Conservation (phyloP, 2,329 filamentous ascomycete species). For the Aschersonia sp. region DNA sequence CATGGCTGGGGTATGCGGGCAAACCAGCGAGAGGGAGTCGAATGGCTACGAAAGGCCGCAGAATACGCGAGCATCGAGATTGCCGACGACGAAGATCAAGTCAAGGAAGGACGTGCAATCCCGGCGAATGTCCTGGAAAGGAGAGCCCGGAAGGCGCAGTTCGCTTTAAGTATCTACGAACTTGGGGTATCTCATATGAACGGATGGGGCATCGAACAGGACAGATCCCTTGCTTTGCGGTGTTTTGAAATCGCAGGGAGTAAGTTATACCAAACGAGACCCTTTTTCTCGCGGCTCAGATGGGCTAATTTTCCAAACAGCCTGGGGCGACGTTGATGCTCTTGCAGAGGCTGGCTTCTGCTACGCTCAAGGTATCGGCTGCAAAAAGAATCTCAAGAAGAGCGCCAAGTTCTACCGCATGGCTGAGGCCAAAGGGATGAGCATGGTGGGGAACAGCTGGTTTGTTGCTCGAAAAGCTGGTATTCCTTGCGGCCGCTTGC, state of each 20-base stretch:
- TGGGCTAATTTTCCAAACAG: constrained; percentile 18
- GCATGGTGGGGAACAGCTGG: constrained; percentile 98
- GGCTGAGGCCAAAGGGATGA: constrained; percentile 88
- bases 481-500: neutral
- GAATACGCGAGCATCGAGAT: constrained; percentile 73
- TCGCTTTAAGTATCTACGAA: constrained; percentile 91
- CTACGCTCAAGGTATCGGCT: constrained; percentile 85
- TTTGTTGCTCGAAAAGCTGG: constrained; percentile 30
- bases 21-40: constrained; percentile 78
- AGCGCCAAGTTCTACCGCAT: constrained; percentile 80
- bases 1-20: constrained; percentile 97
- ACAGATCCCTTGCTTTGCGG: constrained; percentile 71
- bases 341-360: constrained; percentile 91
- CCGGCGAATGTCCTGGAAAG: constrained; percentile 50
- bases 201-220: constrained; percentile 92
- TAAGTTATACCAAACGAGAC: constrained; percentile 24
- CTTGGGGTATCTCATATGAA: constrained; percentile 95
- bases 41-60: constrained; percentile 85
- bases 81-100: constrained; percentile 61
- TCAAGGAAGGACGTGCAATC: constrained; percentile 42
- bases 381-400: constrained; percentile 92
- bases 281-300: neutral
- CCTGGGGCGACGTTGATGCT: constrained; percentile 91
- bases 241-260: constrained; percentile 94
- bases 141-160: constrained; percentile 80